Evolutionary conservation across 2,329 filamentous ascomycete genomes (phyloP).

Genomic region (Drechslera avenae): DNA sequence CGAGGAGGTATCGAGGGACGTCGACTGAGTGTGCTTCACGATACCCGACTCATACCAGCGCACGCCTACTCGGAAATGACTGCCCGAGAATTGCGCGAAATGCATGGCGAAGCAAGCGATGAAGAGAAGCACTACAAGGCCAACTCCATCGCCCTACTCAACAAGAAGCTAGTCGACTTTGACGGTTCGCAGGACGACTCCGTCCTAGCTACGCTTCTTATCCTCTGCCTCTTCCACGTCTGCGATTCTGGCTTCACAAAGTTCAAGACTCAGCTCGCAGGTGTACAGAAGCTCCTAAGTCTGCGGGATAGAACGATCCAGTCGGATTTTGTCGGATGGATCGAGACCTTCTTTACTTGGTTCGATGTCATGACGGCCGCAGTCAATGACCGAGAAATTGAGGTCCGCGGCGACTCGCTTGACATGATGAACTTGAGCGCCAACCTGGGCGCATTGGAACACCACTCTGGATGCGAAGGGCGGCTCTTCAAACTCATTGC

Average conservation of each 20-base stretch:
- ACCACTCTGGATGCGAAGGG: constrained; percentile 85
- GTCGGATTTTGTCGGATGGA: constrained; percentile 78
- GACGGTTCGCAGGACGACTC: constrained; percentile 80
- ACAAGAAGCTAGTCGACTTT: constrained; percentile 80
- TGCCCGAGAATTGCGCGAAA: constrained; percentile 44
- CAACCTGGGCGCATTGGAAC: constrained; percentile 77
- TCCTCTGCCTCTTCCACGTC: constrained; percentile 90
- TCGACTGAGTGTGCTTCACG: constrained; percentile 38
- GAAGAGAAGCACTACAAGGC: constrained; percentile 86
- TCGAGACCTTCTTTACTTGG: constrained; percentile 91
- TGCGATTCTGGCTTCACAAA: constrained; percentile 91
- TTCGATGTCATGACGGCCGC: constrained; percentile 92
- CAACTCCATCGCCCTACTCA: constrained; percentile 80
- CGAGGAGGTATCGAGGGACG: constrained; percentile 66
- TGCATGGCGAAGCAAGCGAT: constrained; percentile 64
- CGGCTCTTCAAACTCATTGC: constrained; percentile 85
- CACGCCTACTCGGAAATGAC: constrained; percentile 48
- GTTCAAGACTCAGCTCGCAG: constrained; percentile 91
- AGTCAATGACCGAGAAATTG: constrained; percentile 88
- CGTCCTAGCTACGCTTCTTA: constrained; percentile 81
- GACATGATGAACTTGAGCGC: constrained; percentile 68
- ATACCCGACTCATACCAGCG: constrained; percentile 42
- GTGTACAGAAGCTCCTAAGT: constrained; percentile 85
- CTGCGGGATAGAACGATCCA: constrained; percentile 69
- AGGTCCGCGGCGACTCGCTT: constrained; percentile 68